Evolutionary conservation across 805 yeast genomes (phyloP), one percentile per base, ranked within the genome.

Genomic region (Metschnikowia cubensis): DNA sequence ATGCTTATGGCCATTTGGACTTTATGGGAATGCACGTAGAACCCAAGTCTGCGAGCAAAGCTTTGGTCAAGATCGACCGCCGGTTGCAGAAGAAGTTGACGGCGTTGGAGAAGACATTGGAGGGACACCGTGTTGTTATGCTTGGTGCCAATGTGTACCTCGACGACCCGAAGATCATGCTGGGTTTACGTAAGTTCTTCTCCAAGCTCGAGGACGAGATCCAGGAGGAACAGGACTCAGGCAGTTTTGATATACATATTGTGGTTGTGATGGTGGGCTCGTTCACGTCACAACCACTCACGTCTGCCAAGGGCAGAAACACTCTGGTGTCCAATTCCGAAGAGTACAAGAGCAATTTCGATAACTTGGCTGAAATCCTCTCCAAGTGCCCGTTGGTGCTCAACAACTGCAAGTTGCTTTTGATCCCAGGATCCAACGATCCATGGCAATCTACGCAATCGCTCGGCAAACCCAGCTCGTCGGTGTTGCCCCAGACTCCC

Each of bases 361-460:
- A 91, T 59, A 72, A 81, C 2, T 71, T 94, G 14, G 92, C 96
- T 0, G 72, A 75, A 2, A 59, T 89, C 2, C 61, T 94, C 17
- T 77, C 84, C 8, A 73, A 77, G 43, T 87, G 71, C 57, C 86
- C 89, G 0, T 62, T 65, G 3, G 66, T 89, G 6, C 69, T 82
- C 13, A 61, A 69, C 6, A 62, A 69, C 6, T 75, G 86, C 29
- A 82, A 85, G 46, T 66, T 94, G 29, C 69, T 89, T 1, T 80
- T 94, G 51, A 71, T 92, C 1, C 97, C 98, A 0, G 98, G 99
- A 1, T 81, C 82, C 38, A 87, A 89, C 57, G 99, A 94, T 67
- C 97, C 97, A 0, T 94, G 98, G 97, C 83, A 84, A 34, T 80
- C 94, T 0, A 73, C 84, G 48, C 79, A 77, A 43, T 77, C 87